phyloP scores from a whole-genome alignment of 2,329 filamentous ascomycete genomes.

The Alternaria metachromatica region DNA sequence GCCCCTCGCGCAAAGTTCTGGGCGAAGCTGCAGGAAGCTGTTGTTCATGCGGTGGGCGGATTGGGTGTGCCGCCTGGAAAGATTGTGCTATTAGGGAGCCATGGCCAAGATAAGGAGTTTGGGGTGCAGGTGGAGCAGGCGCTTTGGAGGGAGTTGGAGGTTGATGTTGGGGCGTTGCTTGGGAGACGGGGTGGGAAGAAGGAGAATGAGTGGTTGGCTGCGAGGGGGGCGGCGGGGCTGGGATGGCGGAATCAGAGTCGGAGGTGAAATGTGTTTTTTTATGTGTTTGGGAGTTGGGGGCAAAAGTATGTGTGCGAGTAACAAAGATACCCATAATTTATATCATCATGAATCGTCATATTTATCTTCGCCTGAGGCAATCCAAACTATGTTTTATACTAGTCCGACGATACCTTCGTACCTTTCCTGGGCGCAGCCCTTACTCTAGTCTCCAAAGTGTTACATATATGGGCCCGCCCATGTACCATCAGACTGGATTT shows the following conservation, averaged over 20 bases:
- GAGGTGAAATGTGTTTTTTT: background rate
- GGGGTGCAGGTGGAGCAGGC: constrained; percentile 25
- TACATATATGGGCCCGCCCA: background rate
- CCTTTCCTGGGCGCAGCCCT: background rate
- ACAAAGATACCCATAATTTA: background rate
- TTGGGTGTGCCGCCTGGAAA: constrained; percentile 22
- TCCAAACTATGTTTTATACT: rapidly evolving
- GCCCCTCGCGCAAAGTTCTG: constrained; percentile 30
- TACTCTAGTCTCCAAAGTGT: background rate
- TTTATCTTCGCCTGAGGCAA: too few relatives aligned
- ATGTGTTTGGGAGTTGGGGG: constrained; percentile 7
- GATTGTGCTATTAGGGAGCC: constrained; percentile 32
- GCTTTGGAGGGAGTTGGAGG: constrained; percentile 27
- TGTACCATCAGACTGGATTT: background rate
- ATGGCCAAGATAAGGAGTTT: constrained; percentile 31
- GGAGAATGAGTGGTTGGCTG: constrained; percentile 20
- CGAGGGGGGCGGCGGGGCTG: constrained; percentile 35
- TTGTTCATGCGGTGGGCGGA: constrained; percentile 18
- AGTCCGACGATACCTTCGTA: background rate
- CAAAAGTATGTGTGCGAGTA: background rate
- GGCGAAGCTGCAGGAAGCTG: constrained; percentile 29
- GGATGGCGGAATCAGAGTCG: background rate
- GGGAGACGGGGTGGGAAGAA: constrained; percentile 3
- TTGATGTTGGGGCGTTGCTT: constrained; percentile 25
- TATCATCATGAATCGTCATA: background rate